These are phyloP conservation scores for Alternaria triticimaculans DNA, from an alignment of 2,329 filamentous ascomycete genomes.

Conservation along the genomic window DNA sequence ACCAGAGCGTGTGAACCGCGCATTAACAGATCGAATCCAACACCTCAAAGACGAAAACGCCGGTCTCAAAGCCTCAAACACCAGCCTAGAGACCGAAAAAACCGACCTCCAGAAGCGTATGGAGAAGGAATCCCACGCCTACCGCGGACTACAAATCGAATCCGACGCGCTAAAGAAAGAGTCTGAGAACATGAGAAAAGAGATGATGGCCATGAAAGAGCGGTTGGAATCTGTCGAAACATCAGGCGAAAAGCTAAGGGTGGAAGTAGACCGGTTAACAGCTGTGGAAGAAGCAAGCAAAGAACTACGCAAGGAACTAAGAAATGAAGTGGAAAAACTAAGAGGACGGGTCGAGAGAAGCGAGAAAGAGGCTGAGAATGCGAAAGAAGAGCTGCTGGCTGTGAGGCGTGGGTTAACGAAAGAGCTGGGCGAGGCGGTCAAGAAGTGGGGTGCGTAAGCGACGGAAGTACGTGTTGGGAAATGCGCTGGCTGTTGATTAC, in stretches of 20 bases:
- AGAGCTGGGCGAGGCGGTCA: slow-evolving; percentile 14
- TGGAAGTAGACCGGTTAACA: slow-evolving; percentile 1
- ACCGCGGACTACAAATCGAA: slow-evolving; percentile 11
- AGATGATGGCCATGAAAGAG: slow-evolving; percentile 20
- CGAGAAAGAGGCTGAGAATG: slow-evolving; percentile 13
- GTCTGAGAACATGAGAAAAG: slow-evolving; percentile 2
- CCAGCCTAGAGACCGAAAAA: slow-evolving; percentile 12
- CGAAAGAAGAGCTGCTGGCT: slow-evolving; percentile 10
- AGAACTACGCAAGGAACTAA: slow-evolving; percentile 7
- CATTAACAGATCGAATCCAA: slow-evolving; percentile 26
- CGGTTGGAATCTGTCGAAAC: slow-evolving; percentile 11
- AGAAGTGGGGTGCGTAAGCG: slow-evolving; percentile 13
- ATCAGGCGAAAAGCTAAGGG: slow-evolving; percentile 5
- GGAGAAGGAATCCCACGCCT: slow-evolving; percentile 10
- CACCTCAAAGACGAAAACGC: slow-evolving; percentile 27
- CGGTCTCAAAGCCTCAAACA: slow-evolving; percentile 15
- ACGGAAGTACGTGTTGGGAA: background rate
- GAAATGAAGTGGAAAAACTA: slow-evolving; percentile 2
- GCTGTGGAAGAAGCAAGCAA: slow-evolving; percentile 2
- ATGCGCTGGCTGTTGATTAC: background rate
- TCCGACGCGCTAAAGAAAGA: slow-evolving; percentile 12
- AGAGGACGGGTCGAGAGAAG: slow-evolving; percentile 11
- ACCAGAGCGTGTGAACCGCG: slow-evolving; percentile 27
- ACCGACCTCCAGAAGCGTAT: slow-evolving; percentile 15
- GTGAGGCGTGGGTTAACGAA: slow-evolving; percentile 8